A percentile compares a stretch with the other conserved stretches of the same genome.
These are phyloP conservation scores for Mucor irregularis DNA, from an alignment of 371 early-diverging fungal genomes.

Conservation along the genomic window DNA sequence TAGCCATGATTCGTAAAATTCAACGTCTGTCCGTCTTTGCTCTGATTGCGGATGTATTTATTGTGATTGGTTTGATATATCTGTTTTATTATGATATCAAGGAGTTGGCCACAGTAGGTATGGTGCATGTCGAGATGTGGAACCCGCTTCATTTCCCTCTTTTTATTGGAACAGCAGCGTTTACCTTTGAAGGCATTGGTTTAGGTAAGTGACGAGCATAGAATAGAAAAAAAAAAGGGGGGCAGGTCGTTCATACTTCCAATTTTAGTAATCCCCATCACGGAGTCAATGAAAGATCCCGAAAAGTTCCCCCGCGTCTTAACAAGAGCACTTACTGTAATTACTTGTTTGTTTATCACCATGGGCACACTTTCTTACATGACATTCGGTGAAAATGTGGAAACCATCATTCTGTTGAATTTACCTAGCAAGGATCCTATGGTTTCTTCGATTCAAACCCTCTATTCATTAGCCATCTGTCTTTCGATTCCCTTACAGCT, in stretches of 20 bases:
- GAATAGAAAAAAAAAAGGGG: background rate
- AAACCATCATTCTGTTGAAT: slow-evolving; percentile 80
- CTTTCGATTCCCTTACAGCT: slow-evolving; percentile 81
- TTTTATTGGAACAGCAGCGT: slow-evolving; percentile 89
- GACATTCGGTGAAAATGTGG: slow-evolving; percentile 76
- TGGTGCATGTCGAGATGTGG: slow-evolving; percentile 63
- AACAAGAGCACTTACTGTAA: slow-evolving; percentile 63
- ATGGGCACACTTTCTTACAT: slow-evolving; percentile 81
- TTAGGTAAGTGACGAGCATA: slow-evolving; percentile 42
- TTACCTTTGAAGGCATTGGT: slow-evolving; percentile 92
- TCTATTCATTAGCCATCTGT: slow-evolving; percentile 87
- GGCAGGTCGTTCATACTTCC: background rate
- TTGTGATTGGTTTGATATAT: slow-evolving; percentile 77
- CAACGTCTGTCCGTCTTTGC: slow-evolving; percentile 78
- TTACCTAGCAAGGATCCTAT: slow-evolving; percentile 67
- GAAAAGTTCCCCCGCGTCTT: slow-evolving; percentile 74
- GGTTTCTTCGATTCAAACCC: slow-evolving; percentile 68
- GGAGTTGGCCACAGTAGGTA: slow-evolving; percentile 54
- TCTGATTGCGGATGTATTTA: slow-evolving; percentile 84
- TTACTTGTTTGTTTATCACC: slow-evolving; percentile 70
- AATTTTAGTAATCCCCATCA: slow-evolving; percentile 59
- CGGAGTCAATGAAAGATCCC: slow-evolving; percentile 81
- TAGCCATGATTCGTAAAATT: slow-evolving; percentile 83
- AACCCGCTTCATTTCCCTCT: slow-evolving; percentile 73
- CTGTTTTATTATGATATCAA: slow-evolving; percentile 73